Percentiles rank a stretch among this genome's conserved stretches.
Conservation (phyloP, 2,329 filamentous ascomycete genomes). For the Tetracladium maxilliforme region DNA sequence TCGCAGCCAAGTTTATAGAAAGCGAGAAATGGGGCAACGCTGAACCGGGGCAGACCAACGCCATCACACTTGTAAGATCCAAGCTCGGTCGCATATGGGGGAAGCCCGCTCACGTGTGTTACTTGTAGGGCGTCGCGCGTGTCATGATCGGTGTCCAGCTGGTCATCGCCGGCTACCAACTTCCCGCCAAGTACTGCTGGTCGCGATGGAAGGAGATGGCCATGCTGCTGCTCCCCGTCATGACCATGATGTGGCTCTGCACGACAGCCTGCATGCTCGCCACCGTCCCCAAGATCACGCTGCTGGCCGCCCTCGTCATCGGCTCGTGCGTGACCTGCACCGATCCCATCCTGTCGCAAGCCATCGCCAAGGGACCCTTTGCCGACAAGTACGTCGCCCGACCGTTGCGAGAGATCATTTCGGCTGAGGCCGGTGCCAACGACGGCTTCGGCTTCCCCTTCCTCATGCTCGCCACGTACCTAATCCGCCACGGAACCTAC, state of each 20-base stretch:
- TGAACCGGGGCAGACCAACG: slow-evolving; percentile 15
- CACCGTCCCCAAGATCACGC: slow-evolving; percentile 54
- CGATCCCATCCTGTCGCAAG: slow-evolving; percentile 75
- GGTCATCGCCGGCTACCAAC: slow-evolving; percentile 74
- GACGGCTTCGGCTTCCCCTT: slow-evolving; percentile 76
- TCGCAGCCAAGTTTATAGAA: slow-evolving; percentile 37
- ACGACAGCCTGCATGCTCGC: slow-evolving; percentile 71
- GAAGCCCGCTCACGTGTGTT: too few relatives aligned
- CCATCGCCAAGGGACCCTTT: slow-evolving; percentile 87
- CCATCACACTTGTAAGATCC: slow-evolving; percentile 27
- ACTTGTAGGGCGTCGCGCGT: slow-evolving; percentile 68
- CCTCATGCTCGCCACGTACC: slow-evolving; percentile 64
- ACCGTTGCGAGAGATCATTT: slow-evolving; percentile 66
- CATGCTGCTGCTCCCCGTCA: slow-evolving; percentile 67
- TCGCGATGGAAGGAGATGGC: slow-evolving; percentile 65
- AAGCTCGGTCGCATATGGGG: too few relatives aligned
- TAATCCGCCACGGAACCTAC: slow-evolving; percentile 56
- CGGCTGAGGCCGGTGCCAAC: too few relatives aligned
- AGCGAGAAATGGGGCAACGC: too few relatives aligned
- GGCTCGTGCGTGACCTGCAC: slow-evolving; percentile 86
- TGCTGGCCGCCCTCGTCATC: slow-evolving; percentile 66
- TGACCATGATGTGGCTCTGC: slow-evolving; percentile 74
- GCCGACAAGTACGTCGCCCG: slow-evolving; percentile 81
- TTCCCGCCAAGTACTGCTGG: slow-evolving; percentile 69
- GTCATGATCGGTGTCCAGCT: slow-evolving; percentile 84